Percentiles rank a stretch among this genome's conserved stretches.
These are phyloP conservation scores for Aureobasidium melanogenum DNA, from an alignment of 2,329 filamentous ascomycete genomes.

Conservation along the genomic window DNA sequence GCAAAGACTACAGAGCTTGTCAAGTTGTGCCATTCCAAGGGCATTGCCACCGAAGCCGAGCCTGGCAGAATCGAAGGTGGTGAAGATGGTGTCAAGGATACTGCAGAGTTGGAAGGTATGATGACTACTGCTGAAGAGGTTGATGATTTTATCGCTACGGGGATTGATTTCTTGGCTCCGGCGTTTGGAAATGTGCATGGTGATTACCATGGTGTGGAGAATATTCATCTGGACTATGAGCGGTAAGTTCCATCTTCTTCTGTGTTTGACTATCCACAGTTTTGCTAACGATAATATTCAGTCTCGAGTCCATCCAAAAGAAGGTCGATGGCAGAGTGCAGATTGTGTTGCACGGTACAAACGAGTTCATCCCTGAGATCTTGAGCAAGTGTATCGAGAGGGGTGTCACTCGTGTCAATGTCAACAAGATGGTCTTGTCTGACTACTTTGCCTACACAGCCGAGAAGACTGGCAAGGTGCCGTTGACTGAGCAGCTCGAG, in stretches of 20 bases:
- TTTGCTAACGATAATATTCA: constrained; percentile 7
- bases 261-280: background rate
- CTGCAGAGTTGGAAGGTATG: constrained; percentile 51
- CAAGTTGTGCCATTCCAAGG: constrained; percentile 53
- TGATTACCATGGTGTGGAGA: constrained; percentile 61
- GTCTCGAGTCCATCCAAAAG: constrained; percentile 39
- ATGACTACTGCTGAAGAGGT: constrained; percentile 62
- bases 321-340: constrained; percentile 41
- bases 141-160: constrained; percentile 60
- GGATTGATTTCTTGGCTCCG: constrained; percentile 65
- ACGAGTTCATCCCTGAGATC: constrained; percentile 47
- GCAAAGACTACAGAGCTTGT: constrained; percentile 54
- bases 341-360: constrained; percentile 51
- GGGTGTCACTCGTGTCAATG: constrained; percentile 49
- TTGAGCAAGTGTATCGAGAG: constrained; percentile 46
- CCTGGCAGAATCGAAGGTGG: constrained; percentile 63
- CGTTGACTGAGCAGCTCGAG: constrained; percentile 47
- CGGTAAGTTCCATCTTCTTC: constrained; percentile 21
- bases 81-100: constrained; percentile 66
- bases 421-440: constrained; percentile 49
- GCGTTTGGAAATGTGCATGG: constrained; percentile 72
- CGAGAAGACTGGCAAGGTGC: constrained; percentile 42
- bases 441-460: constrained; percentile 39
- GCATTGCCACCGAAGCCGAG: constrained; percentile 63
- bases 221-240: constrained; percentile 52